Conservation (phyloP, 129 eudicot species). For the Arctium minus region DNA sequence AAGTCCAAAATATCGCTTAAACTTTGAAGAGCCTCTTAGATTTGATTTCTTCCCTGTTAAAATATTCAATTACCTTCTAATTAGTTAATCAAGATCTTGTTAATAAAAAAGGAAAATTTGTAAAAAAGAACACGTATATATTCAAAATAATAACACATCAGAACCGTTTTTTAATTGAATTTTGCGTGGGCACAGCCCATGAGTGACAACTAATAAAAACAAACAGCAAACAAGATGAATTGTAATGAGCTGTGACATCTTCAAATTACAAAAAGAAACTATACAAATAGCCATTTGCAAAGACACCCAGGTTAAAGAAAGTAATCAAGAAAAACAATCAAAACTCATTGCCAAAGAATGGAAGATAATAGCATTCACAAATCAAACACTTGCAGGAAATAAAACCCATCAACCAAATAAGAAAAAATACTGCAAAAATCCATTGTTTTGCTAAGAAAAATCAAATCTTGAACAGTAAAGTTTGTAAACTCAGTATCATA, state of each 20-base stretch:
- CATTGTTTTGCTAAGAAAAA: background rate
- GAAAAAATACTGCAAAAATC: background rate
- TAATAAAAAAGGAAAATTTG: background rate
- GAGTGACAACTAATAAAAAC: conserved; percentile 31
- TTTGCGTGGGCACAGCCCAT: background rate
- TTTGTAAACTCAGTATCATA: background rate
- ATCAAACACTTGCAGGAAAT: background rate
- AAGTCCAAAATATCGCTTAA: conserved; percentile 19
- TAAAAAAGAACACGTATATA: background rate
- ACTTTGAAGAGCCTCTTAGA: conserved; percentile 10
- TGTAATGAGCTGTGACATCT: conserved; percentile 38
- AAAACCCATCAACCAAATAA: conserved; percentile 20
- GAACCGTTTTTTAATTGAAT: background rate
- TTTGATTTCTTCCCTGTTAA: conserved; percentile 39
- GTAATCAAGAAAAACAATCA: background rate
- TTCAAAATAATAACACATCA: background rate
- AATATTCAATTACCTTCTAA: conserved; percentile 3
- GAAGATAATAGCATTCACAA: conserved; percentile 3
- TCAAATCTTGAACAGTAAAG: conserved; percentile 18
- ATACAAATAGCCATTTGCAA: background rate
- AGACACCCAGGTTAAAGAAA: background rate
- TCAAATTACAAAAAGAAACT: background rate
- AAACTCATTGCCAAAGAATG: conserved; percentile 1
- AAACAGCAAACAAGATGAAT: conserved; percentile 23
- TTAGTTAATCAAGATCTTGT: conserved; percentile 21